A percentile compares a stretch with the other conserved stretches of the same genome.
phyloP scores from a whole-genome alignment of 1,139 yeast species.

The Yamadazyma triangularis region DNA sequence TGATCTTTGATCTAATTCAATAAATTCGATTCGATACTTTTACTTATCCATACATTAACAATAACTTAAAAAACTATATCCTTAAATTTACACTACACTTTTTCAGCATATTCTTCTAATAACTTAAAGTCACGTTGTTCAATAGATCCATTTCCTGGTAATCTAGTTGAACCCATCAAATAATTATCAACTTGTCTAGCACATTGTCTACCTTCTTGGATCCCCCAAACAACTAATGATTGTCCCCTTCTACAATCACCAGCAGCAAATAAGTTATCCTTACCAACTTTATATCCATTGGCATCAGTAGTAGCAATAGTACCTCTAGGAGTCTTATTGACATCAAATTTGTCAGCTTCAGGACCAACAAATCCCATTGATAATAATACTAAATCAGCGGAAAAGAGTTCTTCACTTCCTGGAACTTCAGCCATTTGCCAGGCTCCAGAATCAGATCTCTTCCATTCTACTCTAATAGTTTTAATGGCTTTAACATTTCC shows the following conservation, averaged over 20 bases:
- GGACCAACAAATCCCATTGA: constrained; percentile 99
- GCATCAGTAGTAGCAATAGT: constrained; percentile 69
- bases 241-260: constrained; percentile 99
- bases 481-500: constrained; percentile 93
- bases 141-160: constrained; percentile 94
- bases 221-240: constrained; percentile 98
- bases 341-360: constrained; percentile 73
- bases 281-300: constrained; percentile 63
- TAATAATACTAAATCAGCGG: constrained; percentile 88
- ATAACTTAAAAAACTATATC: not conserved
- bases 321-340: constrained; percentile 79
- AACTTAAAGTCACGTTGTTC: constrained; percentile 75
- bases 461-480: constrained; percentile 98
- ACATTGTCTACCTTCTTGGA: constrained; percentile 98
- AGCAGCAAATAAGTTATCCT: constrained; percentile 78
- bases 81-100: constrained; percentile 26
- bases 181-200: constrained; percentile 87
- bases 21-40: not conserved
- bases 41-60: not conserved
- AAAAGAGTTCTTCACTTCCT: constrained; percentile 88
- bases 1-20: not conserved
- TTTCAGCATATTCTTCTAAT: constrained; percentile 69
- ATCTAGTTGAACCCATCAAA: constrained; percentile 72
- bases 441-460: constrained; percentile 89
- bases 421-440: constrained; percentile 99